A percentile compares a stretch with the other conserved stretches of the same genome.
Evolutionary conservation across 2,329 filamentous ascomycete species (phyloP).

Genomic region (Tolypocladium paradoxum): DNA sequence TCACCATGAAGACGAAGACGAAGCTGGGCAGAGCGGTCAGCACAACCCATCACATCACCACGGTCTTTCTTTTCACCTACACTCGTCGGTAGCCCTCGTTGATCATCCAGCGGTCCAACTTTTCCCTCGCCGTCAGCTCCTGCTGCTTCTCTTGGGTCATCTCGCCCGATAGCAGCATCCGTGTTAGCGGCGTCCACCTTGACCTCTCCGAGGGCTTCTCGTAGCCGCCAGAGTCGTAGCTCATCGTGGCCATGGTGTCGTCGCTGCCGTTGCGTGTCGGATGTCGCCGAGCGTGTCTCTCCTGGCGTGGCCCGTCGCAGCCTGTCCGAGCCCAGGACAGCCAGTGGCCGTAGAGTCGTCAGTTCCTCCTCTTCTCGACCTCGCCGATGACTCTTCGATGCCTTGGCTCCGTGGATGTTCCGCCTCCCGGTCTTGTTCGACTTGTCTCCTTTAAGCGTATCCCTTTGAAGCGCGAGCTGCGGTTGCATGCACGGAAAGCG

Average conservation of each 20-base stretch:
- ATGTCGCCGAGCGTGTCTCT: background rate
- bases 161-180: constrained; percentile 74
- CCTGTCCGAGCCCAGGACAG: background rate
- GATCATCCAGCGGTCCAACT: constrained; percentile 79
- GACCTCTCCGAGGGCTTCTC: constrained; percentile 53
- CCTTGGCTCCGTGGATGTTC: too few relatives aligned
- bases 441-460: background rate
- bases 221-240: constrained; percentile 14
- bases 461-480: background rate
- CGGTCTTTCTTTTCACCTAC: constrained; percentile 35
- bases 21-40: constrained; percentile 38
- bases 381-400: background rate
- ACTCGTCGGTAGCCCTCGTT: constrained; percentile 77
- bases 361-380: background rate
- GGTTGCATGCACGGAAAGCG: background rate
- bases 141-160: constrained; percentile 66
- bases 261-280: background rate
- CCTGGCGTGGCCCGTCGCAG: background rate
- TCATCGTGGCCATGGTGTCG: constrained; percentile 12
- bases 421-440: background rate
- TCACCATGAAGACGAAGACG: constrained; percentile 61
- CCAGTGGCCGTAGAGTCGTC: background rate
- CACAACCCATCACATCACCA: background rate
- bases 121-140: constrained; percentile 57
- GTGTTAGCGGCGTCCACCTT: constrained; percentile 72